Conservation (phyloP, 2,329 filamentous ascomycete genomes). For the Talaromyces sp. region DNA sequence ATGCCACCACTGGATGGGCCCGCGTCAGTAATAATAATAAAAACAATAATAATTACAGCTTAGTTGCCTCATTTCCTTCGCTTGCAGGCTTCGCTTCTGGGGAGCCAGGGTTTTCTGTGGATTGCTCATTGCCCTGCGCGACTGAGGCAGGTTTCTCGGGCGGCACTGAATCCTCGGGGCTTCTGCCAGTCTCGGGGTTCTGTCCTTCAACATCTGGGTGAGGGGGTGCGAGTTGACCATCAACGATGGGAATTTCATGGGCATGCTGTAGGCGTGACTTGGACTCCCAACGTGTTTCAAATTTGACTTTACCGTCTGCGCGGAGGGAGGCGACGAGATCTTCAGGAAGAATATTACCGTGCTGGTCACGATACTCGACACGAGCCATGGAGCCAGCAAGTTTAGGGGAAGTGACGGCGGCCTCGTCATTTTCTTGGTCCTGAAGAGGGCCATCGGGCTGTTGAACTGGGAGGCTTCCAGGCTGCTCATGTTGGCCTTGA, state of each 20-base stretch:
- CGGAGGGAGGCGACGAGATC: slow-evolving; percentile 77
- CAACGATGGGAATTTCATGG: slow-evolving; percentile 65
- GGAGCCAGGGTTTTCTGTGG: slow-evolving; percentile 37
- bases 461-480: slow-evolving; percentile 2
- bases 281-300: slow-evolving; percentile 96
- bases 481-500: slow-evolving; percentile 26
- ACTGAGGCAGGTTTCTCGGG: slow-evolving; percentile 45
- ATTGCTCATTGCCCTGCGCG: slow-evolving; percentile 40
- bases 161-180: slow-evolving; percentile 37
- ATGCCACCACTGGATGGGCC: slow-evolving; percentile 10
- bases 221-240: slow-evolving; percentile 50
- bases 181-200: slow-evolving; percentile 58
- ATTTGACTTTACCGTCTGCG: slow-evolving; percentile 83
- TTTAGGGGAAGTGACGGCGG: slow-evolving; percentile 25
- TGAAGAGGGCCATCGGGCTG: slow-evolving; percentile 7
- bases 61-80: slow-evolving; percentile 51
- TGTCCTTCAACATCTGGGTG: slow-evolving; percentile 61
- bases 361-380: slow-evolving; percentile 91
- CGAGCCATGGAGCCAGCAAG: slow-evolving; percentile 70
- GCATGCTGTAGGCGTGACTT: slow-evolving; percentile 77
- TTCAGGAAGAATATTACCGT: slow-evolving; percentile 83
- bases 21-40: too few relatives aligned
- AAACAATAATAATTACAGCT: slow-evolving; percentile 10
- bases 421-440: slow-evolving; percentile 28
- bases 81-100: slow-evolving; percentile 50